Evolutionary conservation across 306 rosid species (phyloP), one percentile per base, ranked within the genome.

Genomic region (Luffa acutangula): DNA sequence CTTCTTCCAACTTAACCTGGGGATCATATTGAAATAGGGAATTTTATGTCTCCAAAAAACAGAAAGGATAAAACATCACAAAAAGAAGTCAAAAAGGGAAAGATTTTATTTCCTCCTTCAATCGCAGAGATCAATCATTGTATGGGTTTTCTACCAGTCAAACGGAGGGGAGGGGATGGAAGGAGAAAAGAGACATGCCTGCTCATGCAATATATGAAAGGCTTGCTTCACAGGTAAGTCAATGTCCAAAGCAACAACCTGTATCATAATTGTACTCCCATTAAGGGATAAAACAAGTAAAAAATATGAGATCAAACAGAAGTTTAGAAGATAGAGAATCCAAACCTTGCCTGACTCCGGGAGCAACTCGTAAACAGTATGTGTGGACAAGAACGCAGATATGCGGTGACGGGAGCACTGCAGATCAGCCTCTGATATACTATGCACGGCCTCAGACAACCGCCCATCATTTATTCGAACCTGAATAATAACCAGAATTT

Each of bases 271-370:
- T 71, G 80, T 75, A 78, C 69, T 73, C 75, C 63, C 63, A 82
- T 79, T 25, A 80, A 48, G 20, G 54, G 43, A 74, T 56, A 53
- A 65, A 77, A 80, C 65, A 69, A 76, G 12, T 36, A 59, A 54
- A 21, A 78, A 69, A 33, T 77, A 53, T 34, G 33, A 42, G 20
- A 31, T 79, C 62, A 48, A 39, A 76, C 59, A 86, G 36, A 36
- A 72, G 81, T 78, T 81, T 18, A 45, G 54, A 80, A 60, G 86
- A 82, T 56, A 73, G 80, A 76, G 82, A 84, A 79, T 86, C 88
- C 99, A 87, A 95, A 96, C 99, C 99, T 96, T 96, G 93, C 99
- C 97, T 84, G 98, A 93, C 96, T 96, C 98, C 0, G 99, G 99
- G 80, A 96, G 97, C 85, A 96, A 85, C 86, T 96, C 99, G 82